Conservation (phyloP, 257 asterid genomes). For the Solanum ossicruentum region DNA sequence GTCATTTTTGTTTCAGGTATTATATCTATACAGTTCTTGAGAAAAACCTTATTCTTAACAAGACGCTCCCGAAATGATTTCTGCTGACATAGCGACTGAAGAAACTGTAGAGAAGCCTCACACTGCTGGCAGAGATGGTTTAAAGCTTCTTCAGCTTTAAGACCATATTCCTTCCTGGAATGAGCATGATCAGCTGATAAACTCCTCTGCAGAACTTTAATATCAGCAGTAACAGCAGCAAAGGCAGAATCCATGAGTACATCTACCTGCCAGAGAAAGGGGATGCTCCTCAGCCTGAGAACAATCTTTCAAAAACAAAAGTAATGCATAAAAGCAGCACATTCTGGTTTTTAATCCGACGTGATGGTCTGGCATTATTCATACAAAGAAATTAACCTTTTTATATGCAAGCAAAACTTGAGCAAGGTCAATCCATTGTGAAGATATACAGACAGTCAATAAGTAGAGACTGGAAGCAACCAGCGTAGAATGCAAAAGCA, state of each 20-base stretch:
- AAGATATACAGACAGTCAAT: slow-evolving; percentile 63
- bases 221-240: slow-evolving; percentile 66
- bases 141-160: slow-evolving; percentile 52
- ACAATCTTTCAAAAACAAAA: not conserved
- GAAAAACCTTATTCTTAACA: slow-evolving; percentile 78
- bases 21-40: not conserved
- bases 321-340: not conserved
- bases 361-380: not conserved
- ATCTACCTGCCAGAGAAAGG: slow-evolving; percentile 65
- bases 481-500: slow-evolving; percentile 85
- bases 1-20: not conserved
- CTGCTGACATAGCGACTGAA: slow-evolving; percentile 81
- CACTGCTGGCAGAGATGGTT: slow-evolving; percentile 93
- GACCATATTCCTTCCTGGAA: slow-evolving; percentile 24
- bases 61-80: slow-evolving; percentile 73
- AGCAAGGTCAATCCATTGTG: slow-evolving; percentile 82
- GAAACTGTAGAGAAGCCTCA: slow-evolving; percentile 84
- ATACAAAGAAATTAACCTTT: slow-evolving; percentile 38
- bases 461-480: slow-evolving; percentile 79
- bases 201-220: slow-evolving; percentile 58
- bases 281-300: not conserved
- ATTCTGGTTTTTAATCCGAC: not conserved
- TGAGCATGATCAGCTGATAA: slow-evolving; percentile 48
- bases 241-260: slow-evolving; percentile 73
- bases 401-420: slow-evolving; percentile 70